Conservation (phyloP, 2,329 filamentous ascomycete genomes). For the Aspergillus chevalieri region DNA sequence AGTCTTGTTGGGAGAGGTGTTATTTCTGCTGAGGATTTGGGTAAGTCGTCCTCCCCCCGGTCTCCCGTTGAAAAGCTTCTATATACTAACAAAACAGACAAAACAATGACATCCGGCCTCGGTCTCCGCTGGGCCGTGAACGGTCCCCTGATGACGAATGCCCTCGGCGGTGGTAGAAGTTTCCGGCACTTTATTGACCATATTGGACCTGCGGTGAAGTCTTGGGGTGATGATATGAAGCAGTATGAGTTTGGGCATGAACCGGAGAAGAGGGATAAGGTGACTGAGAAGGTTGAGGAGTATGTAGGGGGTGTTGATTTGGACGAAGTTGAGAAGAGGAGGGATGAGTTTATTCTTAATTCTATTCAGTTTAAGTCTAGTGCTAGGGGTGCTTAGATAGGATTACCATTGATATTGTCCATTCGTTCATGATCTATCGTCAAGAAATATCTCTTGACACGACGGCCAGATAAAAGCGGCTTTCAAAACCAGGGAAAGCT, state of each 20-base stretch:
- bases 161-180: conserved; percentile 9
- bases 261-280: background rate
- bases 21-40: conserved; percentile 11
- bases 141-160: conserved; percentile 12
- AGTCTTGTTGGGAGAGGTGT: conserved; percentile 30
- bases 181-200: conserved; percentile 14
- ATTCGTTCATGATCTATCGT: background rate
- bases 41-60: conserved; percentile 4
- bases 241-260: conserved; percentile 4
- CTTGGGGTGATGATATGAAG: conserved; percentile 11
- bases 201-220: conserved; percentile 9
- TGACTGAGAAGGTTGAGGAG: conserved; percentile 4
- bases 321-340: conserved; percentile 1
- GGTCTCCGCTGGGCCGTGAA: conserved; percentile 12
- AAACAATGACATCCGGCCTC: conserved; percentile 11
- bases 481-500: no score
- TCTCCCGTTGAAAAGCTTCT: background rate
- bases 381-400: background rate
- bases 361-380: background rate
- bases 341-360: conserved; percentile 1
- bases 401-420: background rate
- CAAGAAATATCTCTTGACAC: no score
- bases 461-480: no score
- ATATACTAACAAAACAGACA: conserved; percentile 3
- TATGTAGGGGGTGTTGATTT: conserved; percentile 4